Conservation (phyloP, 2,329 filamentous ascomycete species). For the Madurella mycetomatis region DNA sequence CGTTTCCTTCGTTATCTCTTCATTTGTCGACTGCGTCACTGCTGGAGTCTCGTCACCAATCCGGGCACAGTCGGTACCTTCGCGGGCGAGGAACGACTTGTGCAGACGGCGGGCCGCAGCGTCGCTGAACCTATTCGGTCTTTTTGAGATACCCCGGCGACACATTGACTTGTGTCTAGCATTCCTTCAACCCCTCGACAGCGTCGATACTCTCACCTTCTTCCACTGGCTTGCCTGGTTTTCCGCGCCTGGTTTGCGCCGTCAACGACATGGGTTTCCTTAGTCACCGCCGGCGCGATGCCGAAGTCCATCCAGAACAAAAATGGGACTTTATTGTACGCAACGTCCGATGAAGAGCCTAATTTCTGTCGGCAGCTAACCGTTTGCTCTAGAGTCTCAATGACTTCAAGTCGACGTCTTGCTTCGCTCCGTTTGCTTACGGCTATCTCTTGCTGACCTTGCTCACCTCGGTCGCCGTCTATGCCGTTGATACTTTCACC, state of each 20-base stretch:
- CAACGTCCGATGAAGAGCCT: background rate
- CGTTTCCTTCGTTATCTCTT: slow-evolving; percentile 14
- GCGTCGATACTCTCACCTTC: slow-evolving; percentile 21
- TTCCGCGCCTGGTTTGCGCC: slow-evolving; percentile 17
- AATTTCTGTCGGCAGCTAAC: background rate
- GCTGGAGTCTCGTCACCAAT: slow-evolving; percentile 22
- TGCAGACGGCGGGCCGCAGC: slow-evolving; percentile 28
- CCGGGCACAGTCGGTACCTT: slow-evolving; percentile 29
- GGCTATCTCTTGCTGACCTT: slow-evolving; percentile 78
- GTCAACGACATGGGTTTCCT: slow-evolving; percentile 59
- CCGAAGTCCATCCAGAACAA: slow-evolving; percentile 72
- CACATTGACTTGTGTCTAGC: slow-evolving; percentile 22
- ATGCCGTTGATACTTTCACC: slow-evolving; percentile 87
- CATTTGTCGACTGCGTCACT: slow-evolving; percentile 6
- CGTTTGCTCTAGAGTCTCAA: slow-evolving; percentile 40
- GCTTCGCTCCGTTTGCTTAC: slow-evolving; percentile 74
- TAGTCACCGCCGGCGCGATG: slow-evolving; percentile 56
- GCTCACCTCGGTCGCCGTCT: slow-evolving; percentile 75
- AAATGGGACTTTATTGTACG: slow-evolving; percentile 92
- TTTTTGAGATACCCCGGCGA: slow-evolving; percentile 21
- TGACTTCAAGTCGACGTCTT: slow-evolving; percentile 83
- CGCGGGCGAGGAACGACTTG: slow-evolving; percentile 34
- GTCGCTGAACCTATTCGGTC: slow-evolving; percentile 12
- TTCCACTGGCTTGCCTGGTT: slow-evolving; percentile 8
- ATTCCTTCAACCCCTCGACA: slow-evolving; percentile 22